Evolutionary conservation across 2,329 filamentous ascomycete genomes (phyloP).

Genomic region (Fusarium piperis): DNA sequence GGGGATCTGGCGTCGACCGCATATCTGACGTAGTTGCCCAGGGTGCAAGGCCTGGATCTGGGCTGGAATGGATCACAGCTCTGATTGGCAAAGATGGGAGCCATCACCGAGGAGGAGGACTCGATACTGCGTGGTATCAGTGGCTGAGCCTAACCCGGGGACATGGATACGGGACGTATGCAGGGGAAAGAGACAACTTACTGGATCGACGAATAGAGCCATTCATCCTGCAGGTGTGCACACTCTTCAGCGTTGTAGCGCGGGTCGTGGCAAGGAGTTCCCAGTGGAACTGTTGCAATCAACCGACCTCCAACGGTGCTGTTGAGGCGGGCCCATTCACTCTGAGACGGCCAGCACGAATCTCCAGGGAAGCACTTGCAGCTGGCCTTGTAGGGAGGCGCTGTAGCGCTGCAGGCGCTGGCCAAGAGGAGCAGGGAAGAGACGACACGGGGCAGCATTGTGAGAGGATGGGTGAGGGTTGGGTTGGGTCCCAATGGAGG

Average conservation of each 20-base stretch:
- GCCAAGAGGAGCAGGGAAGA: conserved; percentile 1
- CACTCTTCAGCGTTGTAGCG: conserved; percentile 58
- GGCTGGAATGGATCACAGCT: conserved; percentile 51
- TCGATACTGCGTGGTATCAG: conserved; percentile 13
- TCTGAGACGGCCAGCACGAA: conserved; percentile 59
- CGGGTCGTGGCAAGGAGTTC: conserved; percentile 59
- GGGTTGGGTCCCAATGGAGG: background rate
- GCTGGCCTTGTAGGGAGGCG: background rate
- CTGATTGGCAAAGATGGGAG: conserved; percentile 50
- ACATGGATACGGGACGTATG: background rate
- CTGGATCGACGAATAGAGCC: conserved; percentile 58
- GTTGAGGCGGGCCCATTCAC: conserved; percentile 60
- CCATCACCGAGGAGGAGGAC: conserved; percentile 45
- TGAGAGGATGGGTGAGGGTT: background rate
- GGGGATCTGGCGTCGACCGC: conserved; percentile 46
- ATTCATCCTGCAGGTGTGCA: conserved; percentile 51
- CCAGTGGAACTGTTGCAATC: conserved; percentile 61
- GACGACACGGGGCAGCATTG: background rate
- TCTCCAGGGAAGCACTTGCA: conserved; percentile 54
- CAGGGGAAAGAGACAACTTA: conserved; percentile 39
- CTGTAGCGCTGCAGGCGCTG: background rate
- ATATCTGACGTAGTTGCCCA: conserved; percentile 57
- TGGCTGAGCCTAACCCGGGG: background rate
- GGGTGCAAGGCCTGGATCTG: conserved; percentile 47
- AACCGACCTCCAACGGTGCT: conserved; percentile 59